These are phyloP conservation scores for Syzygium malaccense DNA, from an alignment of 441 rosid species.

Conservation along the genomic window DNA sequence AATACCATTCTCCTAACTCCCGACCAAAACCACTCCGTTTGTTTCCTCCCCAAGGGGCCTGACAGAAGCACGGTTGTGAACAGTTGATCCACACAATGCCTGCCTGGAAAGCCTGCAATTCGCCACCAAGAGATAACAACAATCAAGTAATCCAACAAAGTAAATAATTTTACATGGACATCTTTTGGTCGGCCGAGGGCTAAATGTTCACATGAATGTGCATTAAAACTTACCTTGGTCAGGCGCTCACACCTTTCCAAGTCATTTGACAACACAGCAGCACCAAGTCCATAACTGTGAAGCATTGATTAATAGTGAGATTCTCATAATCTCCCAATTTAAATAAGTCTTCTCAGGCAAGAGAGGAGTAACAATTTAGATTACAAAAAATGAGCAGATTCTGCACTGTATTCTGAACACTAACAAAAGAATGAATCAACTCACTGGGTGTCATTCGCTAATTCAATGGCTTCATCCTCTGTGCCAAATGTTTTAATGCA, in stretches of 20 bases:
- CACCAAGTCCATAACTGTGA: constrained; percentile 72
- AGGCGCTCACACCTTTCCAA: constrained; percentile 90
- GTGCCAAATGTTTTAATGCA: constrained; percentile 79
- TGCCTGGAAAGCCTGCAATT: constrained; percentile 62
- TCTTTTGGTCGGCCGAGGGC: neutral
- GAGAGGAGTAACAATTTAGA: neutral
- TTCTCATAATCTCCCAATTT: neutral
- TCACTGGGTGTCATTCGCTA: constrained; percentile 92
- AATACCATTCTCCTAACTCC: constrained; percentile 90
- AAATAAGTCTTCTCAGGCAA: neutral
- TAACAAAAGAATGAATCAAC: constrained; percentile 14
- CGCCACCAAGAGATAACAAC: neutral
- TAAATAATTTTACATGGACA: neutral
- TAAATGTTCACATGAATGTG: neutral
- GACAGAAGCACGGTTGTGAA: constrained; percentile 96
- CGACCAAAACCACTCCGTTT: constrained; percentile 97
- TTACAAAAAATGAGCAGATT: neutral
- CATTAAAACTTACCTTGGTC: constrained; percentile 50
- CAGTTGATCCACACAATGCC: constrained; percentile 95
- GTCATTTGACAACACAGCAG: constrained; percentile 84
- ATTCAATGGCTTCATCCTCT: constrained; percentile 91
- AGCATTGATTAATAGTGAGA: constrained; percentile 9
- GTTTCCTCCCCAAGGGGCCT: constrained; percentile 99
- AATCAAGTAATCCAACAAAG: neutral
- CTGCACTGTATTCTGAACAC: neutral